phyloP scores from a whole-genome alignment of 257 asterid genomes.

The Leonotis leonurus region DNA sequence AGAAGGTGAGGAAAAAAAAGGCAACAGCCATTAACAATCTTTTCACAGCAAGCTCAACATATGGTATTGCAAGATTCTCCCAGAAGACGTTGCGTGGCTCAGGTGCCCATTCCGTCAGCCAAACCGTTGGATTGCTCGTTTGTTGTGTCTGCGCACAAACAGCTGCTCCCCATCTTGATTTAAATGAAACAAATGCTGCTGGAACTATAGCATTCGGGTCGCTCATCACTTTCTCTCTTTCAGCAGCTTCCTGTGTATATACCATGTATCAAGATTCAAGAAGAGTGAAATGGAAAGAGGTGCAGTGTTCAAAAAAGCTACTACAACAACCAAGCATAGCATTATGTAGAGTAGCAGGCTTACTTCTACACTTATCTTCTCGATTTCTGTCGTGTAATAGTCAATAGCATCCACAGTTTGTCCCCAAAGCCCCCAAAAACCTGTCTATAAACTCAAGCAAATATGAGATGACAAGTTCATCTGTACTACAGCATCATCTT shows the following conservation, averaged over 20 bases:
- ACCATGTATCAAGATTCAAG: background rate
- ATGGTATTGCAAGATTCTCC: constrained; percentile 90
- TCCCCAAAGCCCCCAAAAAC: constrained; percentile 89
- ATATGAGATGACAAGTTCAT: constrained; percentile 20
- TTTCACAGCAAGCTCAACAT: constrained; percentile 63
- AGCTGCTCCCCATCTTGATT: constrained; percentile 93
- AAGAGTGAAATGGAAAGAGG: background rate
- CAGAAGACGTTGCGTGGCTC: constrained; percentile 92
- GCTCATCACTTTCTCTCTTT: constrained; percentile 66
- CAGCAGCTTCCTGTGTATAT: constrained; percentile 57
- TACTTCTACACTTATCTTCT: constrained; percentile 62
- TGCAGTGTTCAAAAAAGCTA: background rate
- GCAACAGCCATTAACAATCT: constrained; percentile 62
- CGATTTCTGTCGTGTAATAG: constrained; percentile 53
- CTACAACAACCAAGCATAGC: background rate
- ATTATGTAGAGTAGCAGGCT: constrained; percentile 25
- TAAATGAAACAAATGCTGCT: constrained; percentile 90
- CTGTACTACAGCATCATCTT: background rate
- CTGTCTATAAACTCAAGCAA: constrained; percentile 57
- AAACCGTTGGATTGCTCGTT: constrained; percentile 75
- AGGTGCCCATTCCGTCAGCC: constrained; percentile 98
- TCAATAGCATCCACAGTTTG: constrained; percentile 78
- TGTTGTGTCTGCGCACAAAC: constrained; percentile 95
- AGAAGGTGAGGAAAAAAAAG: constrained; percentile 77
- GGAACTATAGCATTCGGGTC: constrained; percentile 79